These are phyloP conservation scores for Xylariaceae sp. DNA, from an alignment of 2,329 filamentous ascomycete species.

Conservation along the genomic window DNA sequence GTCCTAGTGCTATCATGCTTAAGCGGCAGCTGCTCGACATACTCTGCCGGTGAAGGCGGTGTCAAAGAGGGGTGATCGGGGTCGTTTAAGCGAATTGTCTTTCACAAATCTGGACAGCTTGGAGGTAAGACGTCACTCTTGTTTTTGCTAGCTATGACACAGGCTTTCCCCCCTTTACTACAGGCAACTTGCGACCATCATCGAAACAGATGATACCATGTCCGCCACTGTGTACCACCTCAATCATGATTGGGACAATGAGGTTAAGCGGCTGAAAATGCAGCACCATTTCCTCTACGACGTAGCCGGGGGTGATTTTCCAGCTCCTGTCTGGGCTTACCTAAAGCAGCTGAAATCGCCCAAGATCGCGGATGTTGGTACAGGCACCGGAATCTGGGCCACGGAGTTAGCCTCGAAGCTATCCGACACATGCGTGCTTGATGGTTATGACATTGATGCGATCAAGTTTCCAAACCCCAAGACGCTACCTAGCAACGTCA, in stretches of 20 bases:
- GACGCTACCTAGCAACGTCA: not conserved
- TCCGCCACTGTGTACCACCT: not conserved
- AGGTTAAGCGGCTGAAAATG: not conserved
- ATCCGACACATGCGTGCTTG: not conserved
- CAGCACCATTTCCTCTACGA: slow-evolving; percentile 1
- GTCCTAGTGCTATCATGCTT: no score
- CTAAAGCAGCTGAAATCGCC: not conserved
- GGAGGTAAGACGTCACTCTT: no score
- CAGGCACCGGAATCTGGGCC: slow-evolving; percentile 6
- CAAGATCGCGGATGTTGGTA: slow-evolving; percentile 2
- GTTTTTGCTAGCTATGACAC: no score
- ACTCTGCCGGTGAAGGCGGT: no score
- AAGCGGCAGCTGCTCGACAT: no score
- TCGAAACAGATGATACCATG: not conserved
- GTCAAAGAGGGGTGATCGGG: no score
- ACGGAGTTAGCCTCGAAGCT: not conserved
- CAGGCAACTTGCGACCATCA: no score
- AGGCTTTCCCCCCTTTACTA: no score
- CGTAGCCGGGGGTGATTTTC: not conserved
- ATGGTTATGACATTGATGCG: slow-evolving; percentile 5
- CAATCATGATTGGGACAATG: slow-evolving; percentile 1
- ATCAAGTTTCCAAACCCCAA: not conserved
- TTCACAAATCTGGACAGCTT: no score
- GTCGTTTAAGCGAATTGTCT: no score
- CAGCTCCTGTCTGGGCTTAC: not conserved